Evolutionary conservation across 192 early-diverging fungal species (phyloP), one percentile per base, ranked within the genome.

Genomic region (Cladochytrium replicatum): DNA sequence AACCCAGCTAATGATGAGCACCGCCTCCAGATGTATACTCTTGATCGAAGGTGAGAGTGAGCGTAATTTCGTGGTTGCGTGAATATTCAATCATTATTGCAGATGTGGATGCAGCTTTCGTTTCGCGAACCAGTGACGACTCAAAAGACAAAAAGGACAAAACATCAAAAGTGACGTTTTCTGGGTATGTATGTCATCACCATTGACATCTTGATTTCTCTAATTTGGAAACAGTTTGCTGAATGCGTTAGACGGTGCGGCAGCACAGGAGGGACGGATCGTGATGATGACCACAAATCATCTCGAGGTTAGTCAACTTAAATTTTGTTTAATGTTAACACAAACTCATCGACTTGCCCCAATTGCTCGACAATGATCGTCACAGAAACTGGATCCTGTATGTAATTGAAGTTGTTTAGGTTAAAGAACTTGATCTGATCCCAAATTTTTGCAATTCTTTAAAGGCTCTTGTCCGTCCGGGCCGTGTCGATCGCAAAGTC

Each of bases 251-350:
- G 76, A 78, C 39, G 76, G 76, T 38, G 71, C 74, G 9, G 67
- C 63, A 6, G 71, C 72, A 6, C 74, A 78, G 43, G 76, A 78
- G 45, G 76, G 76, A 1, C 57, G 76, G 4, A 74, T 78, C 40
- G 57, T 78, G 6, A 72, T 69, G 37, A 77, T 78, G 76, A 78
- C 76, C 2, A 77, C 72, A 23, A 74, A 77, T n/a, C 75, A 78
- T 43, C 30, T 75, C 22, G 74, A 73, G n/a, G n/a, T n/a, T n/a
- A n/a, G n/a, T 15, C 57, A 60, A 6, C 52, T 78, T 22, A n/a
- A n/a, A n/a, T n/a, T n/a, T n/a, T n/a, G n/a, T n/a, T n/a, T n/a
- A n/a, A n/a, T n/a, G n/a, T n/a, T n/a, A n/a, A n/a, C n/a, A n/a
- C n/a, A n/a, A n/a, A n/a, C n/a, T n/a, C n/a, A n/a, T n/a, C n/a